Conservation (phyloP, 2,329 filamentous ascomycete genomes). For the Chaetomium olivaceum region DNA sequence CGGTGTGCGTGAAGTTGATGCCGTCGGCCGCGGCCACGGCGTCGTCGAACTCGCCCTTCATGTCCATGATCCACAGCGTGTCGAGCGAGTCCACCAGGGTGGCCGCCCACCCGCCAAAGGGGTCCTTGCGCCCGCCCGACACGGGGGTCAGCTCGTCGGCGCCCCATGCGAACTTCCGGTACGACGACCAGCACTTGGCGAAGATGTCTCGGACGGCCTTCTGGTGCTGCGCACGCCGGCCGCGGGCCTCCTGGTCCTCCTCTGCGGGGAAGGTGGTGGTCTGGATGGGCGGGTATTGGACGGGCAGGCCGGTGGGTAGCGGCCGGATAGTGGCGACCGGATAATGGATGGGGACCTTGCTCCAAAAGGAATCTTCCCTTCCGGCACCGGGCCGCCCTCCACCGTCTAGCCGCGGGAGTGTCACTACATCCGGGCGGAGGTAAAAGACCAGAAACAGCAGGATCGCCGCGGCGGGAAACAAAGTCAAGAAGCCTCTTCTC, state of each 20-base stretch:
- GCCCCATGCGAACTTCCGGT: slow-evolving; percentile 64
- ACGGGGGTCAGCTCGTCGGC: slow-evolving; percentile 64
- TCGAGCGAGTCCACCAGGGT: slow-evolving; percentile 67
- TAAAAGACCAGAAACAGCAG: slow-evolving; percentile 7
- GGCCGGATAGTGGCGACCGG: slow-evolving; percentile 35
- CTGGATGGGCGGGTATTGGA: slow-evolving; percentile 40
- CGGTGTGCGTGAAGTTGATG: slow-evolving; percentile 58
- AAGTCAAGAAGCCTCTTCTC: background rate
- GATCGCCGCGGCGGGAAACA: slow-evolving; percentile 7
- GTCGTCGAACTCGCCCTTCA: slow-evolving; percentile 64
- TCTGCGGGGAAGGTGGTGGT: slow-evolving; percentile 35
- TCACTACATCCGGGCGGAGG: background rate
- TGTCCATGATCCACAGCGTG: slow-evolving; percentile 70
- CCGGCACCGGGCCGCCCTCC: background rate
- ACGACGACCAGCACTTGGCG: slow-evolving; percentile 53
- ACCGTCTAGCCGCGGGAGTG: background rate
- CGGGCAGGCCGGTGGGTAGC: slow-evolving; percentile 37
- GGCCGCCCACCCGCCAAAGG: slow-evolving; percentile 67
- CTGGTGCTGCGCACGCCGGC: slow-evolving; percentile 15
- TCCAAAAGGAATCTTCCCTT: slow-evolving; percentile 4
- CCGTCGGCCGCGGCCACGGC: slow-evolving; percentile 58
- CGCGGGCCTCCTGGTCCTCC: slow-evolving; percentile 20
- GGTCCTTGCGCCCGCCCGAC: slow-evolving; percentile 52
- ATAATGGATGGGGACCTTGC: slow-evolving; percentile 29
- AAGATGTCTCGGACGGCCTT: slow-evolving; percentile 18